Conservation (phyloP, 2,329 filamentous ascomycete species). For the Aspergillus sojae region DNA sequence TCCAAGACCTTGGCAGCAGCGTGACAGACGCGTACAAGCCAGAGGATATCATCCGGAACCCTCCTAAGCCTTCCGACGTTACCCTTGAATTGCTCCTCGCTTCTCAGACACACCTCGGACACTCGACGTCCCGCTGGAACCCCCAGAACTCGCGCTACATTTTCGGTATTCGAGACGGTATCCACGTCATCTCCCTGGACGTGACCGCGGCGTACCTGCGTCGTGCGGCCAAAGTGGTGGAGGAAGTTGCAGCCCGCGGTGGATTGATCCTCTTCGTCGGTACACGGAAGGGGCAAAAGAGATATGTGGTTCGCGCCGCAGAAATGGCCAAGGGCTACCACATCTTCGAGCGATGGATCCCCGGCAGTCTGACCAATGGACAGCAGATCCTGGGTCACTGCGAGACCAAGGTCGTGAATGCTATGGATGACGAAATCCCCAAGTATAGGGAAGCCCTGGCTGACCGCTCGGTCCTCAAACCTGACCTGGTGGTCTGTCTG, state of each 20-base stretch:
- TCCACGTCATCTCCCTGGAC: constrained; percentile 93
- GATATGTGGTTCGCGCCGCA: constrained; percentile 79
- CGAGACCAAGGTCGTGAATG: constrained; percentile 74
- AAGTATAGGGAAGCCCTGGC: constrained; percentile 69
- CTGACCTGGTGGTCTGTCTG: constrained; percentile 88
- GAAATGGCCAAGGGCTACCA: constrained; percentile 78
- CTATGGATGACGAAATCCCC: constrained; percentile 64
- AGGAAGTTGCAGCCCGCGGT: constrained; percentile 79
- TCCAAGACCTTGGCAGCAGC: constrained; percentile 35
- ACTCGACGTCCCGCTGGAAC: constrained; percentile 91
- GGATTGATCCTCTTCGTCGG: constrained; percentile 91
- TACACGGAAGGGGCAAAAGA: constrained; percentile 78
- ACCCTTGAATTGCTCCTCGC: constrained; percentile 90
- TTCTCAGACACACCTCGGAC: constrained; percentile 84
- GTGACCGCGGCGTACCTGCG: constrained; percentile 84
- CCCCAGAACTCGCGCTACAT: constrained; percentile 93
- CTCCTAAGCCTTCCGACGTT: constrained; percentile 76
- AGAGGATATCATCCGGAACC: constrained; percentile 59
- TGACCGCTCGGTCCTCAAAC: constrained; percentile 69
- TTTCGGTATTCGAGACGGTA: constrained; percentile 81
- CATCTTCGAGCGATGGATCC: constrained; percentile 89
- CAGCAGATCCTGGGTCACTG: constrained; percentile 79
- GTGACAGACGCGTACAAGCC: constrained; percentile 34
- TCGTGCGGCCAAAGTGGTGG: constrained; percentile 89
- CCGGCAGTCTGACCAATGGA: constrained; percentile 89